Evolutionary conservation across 495 filamentous ascomycete genomes (phyloP), one percentile per base, ranked within the genome.

Genomic region (Beverwykella pulmonaria): DNA sequence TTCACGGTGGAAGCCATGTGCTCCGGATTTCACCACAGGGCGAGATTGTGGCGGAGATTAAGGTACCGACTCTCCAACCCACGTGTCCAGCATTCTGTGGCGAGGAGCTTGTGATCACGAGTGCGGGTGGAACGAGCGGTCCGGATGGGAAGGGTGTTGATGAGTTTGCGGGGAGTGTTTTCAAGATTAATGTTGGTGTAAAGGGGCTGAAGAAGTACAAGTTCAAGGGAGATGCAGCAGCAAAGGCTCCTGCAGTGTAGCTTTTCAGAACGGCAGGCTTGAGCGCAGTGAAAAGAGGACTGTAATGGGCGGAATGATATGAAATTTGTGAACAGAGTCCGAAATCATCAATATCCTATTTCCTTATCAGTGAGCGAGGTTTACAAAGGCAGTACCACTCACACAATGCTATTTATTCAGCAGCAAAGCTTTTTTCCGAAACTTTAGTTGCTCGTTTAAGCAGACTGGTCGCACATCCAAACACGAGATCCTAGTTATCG

Each of bases 1-100:
- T 74, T 17, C 74, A 69, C 47, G 76, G 76, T 8, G 65, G 61
- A n/a, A 71, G 71, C 48, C 75, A 72, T 50, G 77, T 79, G 14
- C 50, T 77, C 22, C 44, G 75, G 39, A 68, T 79, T 20, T 71
- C 63, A 32, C 68, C 74, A 0, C 47, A 71, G 30, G 76, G 77
- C n/a, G 63, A 78, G 53, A 61, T 78, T 12, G 68, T 78, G 19
- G 75, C 71, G 20, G 73, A 78, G 65, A 72, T 79, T 44, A 65
- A 68, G 52, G 44, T 76, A 39, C 77, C 77, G 22, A 77, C 76
- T 20, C 53, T 69, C 29, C 72, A 74, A 59, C 65, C 74, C 8
- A 77, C 74, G n/a, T 78, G 76, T 57, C 76, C 76, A 36, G 70
- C 39, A 10, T 77, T 80, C 49, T 65, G 49, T 46, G 77, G 77